Base-by-base conservation (phyloP, 176 grass and related monocot species). In the barley (Hordeum vulgare) region DNA sequence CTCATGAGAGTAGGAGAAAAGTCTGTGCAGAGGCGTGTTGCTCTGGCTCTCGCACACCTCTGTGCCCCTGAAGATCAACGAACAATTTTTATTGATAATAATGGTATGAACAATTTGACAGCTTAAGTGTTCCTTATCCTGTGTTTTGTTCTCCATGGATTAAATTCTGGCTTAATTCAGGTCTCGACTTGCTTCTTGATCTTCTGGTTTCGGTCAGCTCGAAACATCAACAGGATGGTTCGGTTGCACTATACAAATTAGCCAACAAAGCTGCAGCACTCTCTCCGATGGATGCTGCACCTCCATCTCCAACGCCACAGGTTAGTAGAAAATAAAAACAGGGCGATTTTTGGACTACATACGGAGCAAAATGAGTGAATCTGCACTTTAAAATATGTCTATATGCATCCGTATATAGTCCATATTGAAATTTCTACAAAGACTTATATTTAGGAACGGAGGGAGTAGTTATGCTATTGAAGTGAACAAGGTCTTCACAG, bases 71-170 rank as follows among this genome's bases (percentile, higher is more conserved):
- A 92, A 51, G 93, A 99, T 76, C 97, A 99, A 88, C 92, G 80
- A 84, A 79, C 58, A 81, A 99, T 99, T 82, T 99, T 99, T 83
- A 94, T 99, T 84, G 93, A 99, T 94, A 96, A 90, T 85, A 91
- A 89, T 20, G 97, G 97, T 99, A 86, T 77, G 75, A 75, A 33
- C 6, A 74, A 71, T 82, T 81, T 85, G 59, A 28, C 44, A 41
- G 51, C 18, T 49, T 26, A 69, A 80, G 34, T 53, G 18, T 78
- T 45, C 14, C 20, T 85, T 62, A 61, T 85, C 71, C 12, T 33
- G 40, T 78, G 11, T 59, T 56, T 15, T 45, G 3, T 76, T 75
- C 49, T 60, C 71, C 41, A 34, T 88, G 45, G 26, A 66, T 75
- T 77, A 85, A 83, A 53, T 88, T 85, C 7, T 84, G 27, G 66